Conservation (phyloP, 768 basidiomycete species). For the Candolleomyces aberdarensis region DNA sequence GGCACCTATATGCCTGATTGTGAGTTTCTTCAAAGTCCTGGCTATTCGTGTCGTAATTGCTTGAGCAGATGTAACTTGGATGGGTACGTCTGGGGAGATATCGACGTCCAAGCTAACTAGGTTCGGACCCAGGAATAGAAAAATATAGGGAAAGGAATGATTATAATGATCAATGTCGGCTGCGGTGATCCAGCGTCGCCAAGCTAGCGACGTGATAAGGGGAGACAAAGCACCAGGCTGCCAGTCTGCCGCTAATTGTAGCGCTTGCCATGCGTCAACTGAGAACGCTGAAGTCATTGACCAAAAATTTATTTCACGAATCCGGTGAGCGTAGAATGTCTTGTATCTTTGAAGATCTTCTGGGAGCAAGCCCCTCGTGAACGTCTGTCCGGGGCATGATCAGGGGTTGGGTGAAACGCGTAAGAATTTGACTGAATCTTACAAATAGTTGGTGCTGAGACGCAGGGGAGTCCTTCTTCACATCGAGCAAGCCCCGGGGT, state of each 20-base stretch:
- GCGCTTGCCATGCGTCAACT: background rate
- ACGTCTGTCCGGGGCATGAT: background rate
- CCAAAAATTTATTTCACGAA: background rate
- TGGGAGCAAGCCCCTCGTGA: background rate
- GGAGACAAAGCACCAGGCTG: background rate
- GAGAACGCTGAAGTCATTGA: background rate
- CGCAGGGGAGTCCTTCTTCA: background rate
- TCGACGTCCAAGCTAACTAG: background rate
- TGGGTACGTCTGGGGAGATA: background rate
- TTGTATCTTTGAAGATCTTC: background rate
- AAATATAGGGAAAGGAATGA: background rate
- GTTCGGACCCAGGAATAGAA: background rate
- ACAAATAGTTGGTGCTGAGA: too few relatives aligned
- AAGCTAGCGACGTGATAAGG: background rate
- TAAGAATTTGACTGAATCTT: too few relatives aligned
- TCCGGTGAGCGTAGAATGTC: background rate
- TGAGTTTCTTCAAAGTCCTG: background rate
- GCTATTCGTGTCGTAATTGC: background rate
- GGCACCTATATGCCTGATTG: background rate
- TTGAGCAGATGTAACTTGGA: background rate
- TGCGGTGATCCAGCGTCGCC: background rate
- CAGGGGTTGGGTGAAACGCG: background rate
- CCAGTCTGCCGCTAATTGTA: background rate
- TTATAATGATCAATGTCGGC: too few relatives aligned
- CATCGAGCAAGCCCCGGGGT: background rate